Conservation (phyloP, 495 filamentous ascomycete species). For the Penicillium manginii region DNA sequence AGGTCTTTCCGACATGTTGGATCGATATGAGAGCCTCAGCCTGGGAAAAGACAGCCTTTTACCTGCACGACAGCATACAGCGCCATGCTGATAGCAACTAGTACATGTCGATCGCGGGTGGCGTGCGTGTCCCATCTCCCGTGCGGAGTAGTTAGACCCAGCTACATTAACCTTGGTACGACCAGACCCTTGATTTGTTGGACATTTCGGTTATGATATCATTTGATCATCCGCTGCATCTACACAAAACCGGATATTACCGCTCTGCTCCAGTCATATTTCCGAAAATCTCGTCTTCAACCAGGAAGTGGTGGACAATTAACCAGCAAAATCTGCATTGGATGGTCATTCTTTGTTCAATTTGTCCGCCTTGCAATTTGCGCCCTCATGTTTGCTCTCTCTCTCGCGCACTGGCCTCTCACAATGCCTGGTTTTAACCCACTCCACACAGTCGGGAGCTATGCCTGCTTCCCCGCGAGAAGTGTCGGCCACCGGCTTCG, state of each 20-base stretch:
- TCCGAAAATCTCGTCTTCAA: too few species aligned
- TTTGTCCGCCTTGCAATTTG: neutral
- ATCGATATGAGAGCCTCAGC: constrained; percentile 48
- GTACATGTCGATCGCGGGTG: neutral
- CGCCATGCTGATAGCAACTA: neutral
- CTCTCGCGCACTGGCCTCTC: neutral
- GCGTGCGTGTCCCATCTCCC: neutral
- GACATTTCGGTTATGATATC: constrained; percentile 1
- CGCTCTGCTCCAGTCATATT: neutral
- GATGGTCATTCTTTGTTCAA: neutral
- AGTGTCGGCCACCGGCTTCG: neutral
- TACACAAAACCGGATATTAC: neutral
- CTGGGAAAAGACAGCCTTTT: constrained; percentile 43
- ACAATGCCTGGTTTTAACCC: neutral
- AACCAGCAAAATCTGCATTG: neutral
- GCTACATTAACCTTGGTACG: neutral
- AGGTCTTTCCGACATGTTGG: constrained; percentile 46
- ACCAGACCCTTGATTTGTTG: neutral
- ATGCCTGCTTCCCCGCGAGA: neutral
- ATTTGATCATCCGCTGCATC: neutral
- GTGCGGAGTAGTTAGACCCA: neutral
- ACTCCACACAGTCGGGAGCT: neutral
- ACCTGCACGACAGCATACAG: constrained; percentile 20
- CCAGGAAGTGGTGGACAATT: neutral
- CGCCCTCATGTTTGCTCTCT: neutral